These are phyloP conservation scores for baker's yeast (Saccharomyces cerevisiae) DNA, from an alignment of 805 yeast genomes.

Conservation along the genomic window DNA sequence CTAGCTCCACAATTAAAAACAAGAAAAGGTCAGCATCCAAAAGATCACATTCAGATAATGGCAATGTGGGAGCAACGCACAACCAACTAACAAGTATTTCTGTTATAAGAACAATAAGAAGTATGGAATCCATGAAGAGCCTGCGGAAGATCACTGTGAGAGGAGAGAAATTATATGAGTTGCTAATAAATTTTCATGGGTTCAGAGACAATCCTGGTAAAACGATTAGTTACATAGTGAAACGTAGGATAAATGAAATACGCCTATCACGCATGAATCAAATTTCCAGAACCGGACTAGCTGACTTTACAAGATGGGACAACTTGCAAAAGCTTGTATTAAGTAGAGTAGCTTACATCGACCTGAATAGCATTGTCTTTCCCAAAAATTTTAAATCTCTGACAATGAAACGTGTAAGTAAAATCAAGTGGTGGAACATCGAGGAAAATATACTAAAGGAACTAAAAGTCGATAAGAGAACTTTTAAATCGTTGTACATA, in stretches of 20 bases:
- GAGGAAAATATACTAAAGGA: conserved; percentile 1
- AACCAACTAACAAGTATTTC: conserved; percentile 5
- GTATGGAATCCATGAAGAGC: conserved; percentile 18
- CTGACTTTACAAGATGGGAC: conserved; percentile 27
- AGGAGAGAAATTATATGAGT: conserved; percentile 17
- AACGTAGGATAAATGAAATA: conserved; percentile 14
- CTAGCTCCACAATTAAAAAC: not conserved
- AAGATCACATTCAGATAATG: not conserved
- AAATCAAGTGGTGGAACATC: conserved; percentile 24
- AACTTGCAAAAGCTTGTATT: conserved; percentile 15
- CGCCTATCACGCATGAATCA: conserved; percentile 11
- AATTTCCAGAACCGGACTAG: conserved; percentile 9
- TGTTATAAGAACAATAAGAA: conserved; percentile 8
- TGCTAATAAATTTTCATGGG: conserved; percentile 25
- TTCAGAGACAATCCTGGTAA: conserved; percentile 25
- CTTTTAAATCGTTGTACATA: not conserved
- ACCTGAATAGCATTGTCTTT: conserved; percentile 19
- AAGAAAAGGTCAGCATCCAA: not conserved
- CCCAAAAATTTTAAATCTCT: conserved; percentile 19
- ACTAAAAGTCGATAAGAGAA: conserved; percentile 2
- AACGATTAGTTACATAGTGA: conserved; percentile 19
- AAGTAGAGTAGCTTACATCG: conserved; percentile 12
- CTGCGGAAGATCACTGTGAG: conserved; percentile 12
- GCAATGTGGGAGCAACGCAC: not conserved
- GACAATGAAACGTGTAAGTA: conserved; percentile 9